Conservation (phyloP, 352 stramenopile species). For the Aphanomyces invadans region DNA sequence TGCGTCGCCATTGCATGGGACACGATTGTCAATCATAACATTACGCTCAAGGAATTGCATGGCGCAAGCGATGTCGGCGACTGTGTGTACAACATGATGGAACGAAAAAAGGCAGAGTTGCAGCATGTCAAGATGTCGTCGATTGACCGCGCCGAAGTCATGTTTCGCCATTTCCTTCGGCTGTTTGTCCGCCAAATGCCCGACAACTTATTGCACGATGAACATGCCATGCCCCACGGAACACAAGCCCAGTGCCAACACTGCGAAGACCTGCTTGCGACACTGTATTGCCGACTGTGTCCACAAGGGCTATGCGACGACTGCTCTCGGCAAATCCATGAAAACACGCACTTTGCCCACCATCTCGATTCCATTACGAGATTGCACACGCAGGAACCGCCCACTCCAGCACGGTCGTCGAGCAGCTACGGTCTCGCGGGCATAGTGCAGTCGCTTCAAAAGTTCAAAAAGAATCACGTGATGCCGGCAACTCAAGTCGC, state of each 20-base stretch:
- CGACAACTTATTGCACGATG: not conserved
- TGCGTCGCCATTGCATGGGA: conserved; percentile 12
- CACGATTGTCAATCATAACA: not conserved
- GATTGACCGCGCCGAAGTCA: conserved; percentile 5
- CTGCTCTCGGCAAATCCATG: conserved; percentile 17
- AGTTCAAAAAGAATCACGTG: not conserved
- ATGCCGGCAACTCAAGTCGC: not conserved
- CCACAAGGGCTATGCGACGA: conserved; percentile 5
- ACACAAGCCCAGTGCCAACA: conserved; percentile 10
- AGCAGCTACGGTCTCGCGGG: not conserved
- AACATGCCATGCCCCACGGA: not conserved
- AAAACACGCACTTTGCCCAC: conserved; percentile 20
- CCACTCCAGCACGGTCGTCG: not conserved
- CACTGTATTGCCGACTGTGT: conserved; percentile 22
- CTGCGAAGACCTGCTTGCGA: conserved; percentile 4
- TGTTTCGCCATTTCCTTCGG: conserved; percentile 11
- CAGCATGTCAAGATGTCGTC: not conserved
- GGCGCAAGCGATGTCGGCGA: conserved; percentile 5
- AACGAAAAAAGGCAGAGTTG: not conserved
- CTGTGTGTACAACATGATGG: conserved; percentile 8
- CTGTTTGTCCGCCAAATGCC: conserved; percentile 10
- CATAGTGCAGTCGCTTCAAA: not conserved
- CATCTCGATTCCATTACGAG: conserved; percentile 6
- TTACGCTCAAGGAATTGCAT: not conserved
- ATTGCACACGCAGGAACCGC: not conserved